Base-by-base conservation (phyloP, 2,329 filamentous ascomycete species). In the Chrysosporium queenslandicum region DNA sequence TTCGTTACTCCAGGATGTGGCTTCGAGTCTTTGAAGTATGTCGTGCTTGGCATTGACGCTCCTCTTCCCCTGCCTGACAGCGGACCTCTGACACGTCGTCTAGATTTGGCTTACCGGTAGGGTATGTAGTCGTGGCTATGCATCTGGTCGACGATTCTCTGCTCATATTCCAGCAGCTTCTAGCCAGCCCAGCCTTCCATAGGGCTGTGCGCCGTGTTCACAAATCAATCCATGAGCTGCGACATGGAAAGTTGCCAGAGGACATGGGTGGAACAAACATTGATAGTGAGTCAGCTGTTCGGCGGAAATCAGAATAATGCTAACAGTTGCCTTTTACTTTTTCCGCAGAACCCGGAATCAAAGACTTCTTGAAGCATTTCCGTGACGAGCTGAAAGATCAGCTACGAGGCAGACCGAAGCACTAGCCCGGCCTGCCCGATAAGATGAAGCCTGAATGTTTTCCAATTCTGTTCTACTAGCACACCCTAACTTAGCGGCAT, bases 171-270 rank as follows among this genome's bases (percentile, higher is more conserved):
- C 20, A 40, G 23, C 56, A 72, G 69, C 67, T 74, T 52, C 61
- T 74, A 47, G 60, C 64, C 49, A 73, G 70, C 56, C 70, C 68
- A 8, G 57, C 64, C 47, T 74, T 73, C 56, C 71, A 72, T 58
- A 63, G 66, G 36, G 64, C 68, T 58, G 71, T 74, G 41, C 68
- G 70, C 25, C 64, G 61, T 51, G 65, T 73, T 20, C 69, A 74
- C 58, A 66, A 68, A 47, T 66, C 61, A 43, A 60, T 74, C 20
- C 68, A 72, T 57, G 64, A 67, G 50, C 32, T 71, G 18, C 67
- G 66, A 52, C 64, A 73, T 57, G 71, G 71, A 30, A 63, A 67
- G 43, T 66, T 69, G 47, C 67, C 66, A 16, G 69, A 72, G 54
- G 67, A 71, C 51, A 68, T 69, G 62, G 68, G 70, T 54, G 68